Evolutionary conservation across 2,329 filamentous ascomycete species (phyloP).

Genomic region (Ophiosphaerella korrae): DNA sequence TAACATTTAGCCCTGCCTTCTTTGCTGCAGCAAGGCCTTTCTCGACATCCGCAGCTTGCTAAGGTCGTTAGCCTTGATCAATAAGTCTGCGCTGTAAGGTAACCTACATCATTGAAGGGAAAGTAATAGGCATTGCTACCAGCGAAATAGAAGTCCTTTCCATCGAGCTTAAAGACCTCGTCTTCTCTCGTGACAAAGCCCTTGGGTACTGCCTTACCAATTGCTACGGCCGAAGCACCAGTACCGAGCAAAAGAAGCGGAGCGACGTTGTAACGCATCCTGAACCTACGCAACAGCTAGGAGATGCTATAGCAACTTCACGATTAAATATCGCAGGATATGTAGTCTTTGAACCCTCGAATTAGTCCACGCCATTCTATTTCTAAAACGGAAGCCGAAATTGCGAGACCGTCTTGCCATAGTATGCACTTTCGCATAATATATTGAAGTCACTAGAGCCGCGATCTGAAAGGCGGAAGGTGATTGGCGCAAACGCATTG

Average conservation of each 20-base stretch:
- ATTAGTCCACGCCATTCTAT: constrained; percentile 3
- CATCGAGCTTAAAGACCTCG: constrained; percentile 59
- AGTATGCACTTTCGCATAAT: constrained; percentile 5
- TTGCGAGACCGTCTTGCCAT: constrained; percentile 1
- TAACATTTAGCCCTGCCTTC: constrained; percentile 57
- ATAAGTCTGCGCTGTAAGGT: neutral
- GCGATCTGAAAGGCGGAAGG: neutral
- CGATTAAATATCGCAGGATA: constrained; percentile 1
- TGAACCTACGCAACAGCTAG: neutral
- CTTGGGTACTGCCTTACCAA: constrained; percentile 17
- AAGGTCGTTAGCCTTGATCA: constrained; percentile 1
- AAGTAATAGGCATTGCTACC: constrained; percentile 64
- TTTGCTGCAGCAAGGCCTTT: constrained; percentile 54
- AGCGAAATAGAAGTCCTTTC: constrained; percentile 62
- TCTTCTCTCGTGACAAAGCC: constrained; percentile 59
- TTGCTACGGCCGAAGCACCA: constrained; percentile 21
- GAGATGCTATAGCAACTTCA: neutral
- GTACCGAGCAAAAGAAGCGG: constrained; percentile 21
- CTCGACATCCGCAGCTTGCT: constrained; percentile 57
- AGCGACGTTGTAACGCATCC: constrained; percentile 22
- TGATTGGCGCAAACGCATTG: constrained; percentile 13
- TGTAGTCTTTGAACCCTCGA: constrained; percentile 6
- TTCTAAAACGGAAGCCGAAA: constrained; percentile 8
- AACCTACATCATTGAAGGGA: constrained; percentile 57
- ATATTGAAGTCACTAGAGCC: constrained; percentile 11